Conservation (phyloP, 257 asterid genomes). For the Fraxinus quadrangulata region DNA sequence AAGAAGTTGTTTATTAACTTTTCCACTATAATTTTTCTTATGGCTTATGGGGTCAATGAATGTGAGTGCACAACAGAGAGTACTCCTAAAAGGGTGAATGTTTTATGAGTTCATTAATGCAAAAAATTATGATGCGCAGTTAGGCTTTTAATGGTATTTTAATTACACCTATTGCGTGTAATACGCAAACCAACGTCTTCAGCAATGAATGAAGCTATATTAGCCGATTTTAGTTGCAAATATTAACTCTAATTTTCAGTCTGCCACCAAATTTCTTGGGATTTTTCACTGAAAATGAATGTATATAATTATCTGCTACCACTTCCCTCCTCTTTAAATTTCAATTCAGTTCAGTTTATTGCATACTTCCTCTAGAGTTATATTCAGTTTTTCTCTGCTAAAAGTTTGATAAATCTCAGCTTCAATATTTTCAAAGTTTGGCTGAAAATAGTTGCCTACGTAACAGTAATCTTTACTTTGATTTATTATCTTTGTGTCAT, state of each 20-base stretch:
- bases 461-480: slow-evolving; percentile 27
- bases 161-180: slow-evolving; percentile 33
- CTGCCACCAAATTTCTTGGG: slow-evolving; percentile 55
- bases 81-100: not conserved
- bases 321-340: slow-evolving; percentile 28
- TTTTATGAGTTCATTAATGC: slow-evolving; percentile 16
- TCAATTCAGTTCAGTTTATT: slow-evolving; percentile 20
- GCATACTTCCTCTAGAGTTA: slow-evolving; percentile 13
- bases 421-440: slow-evolving; percentile 13
- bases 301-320: slow-evolving; percentile 33
- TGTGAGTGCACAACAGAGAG: not conserved
- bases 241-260: slow-evolving; percentile 29
- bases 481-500: not conserved
- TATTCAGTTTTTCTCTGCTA: not conserved
- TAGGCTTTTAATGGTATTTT: slow-evolving; percentile 41
- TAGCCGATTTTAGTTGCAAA: slow-evolving; percentile 30
- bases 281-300: slow-evolving; percentile 37
- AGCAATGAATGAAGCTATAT: slow-evolving; percentile 50
- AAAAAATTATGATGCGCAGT: slow-evolving; percentile 34
- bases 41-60: slow-evolving; percentile 1
- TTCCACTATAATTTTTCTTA: not conserved
- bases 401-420: slow-evolving; percentile 8
- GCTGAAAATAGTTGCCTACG: slow-evolving; percentile 15
- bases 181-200: slow-evolving; percentile 43
- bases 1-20: not conserved